These are phyloP conservation scores for Aechmea fasciata DNA, from an alignment of 176 grass and related monocot species.

Conservation along the genomic window DNA sequence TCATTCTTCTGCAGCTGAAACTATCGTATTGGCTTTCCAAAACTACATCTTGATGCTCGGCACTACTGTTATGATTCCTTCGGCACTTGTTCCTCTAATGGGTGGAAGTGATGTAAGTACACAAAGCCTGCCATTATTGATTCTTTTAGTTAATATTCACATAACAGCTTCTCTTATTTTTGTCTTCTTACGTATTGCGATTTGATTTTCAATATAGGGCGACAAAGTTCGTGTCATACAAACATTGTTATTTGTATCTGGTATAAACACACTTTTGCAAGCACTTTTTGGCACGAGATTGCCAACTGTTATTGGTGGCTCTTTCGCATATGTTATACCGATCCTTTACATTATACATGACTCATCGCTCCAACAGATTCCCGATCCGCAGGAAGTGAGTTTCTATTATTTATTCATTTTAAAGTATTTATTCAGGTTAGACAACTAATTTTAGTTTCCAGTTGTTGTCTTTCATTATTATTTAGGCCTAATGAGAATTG, in stretches of 20 bases:
- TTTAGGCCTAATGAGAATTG: background rate
- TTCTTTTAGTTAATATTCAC: background rate
- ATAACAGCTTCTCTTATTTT: conserved; percentile 5
- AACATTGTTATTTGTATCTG: conserved; percentile 46
- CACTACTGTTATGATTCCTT: conserved; percentile 41
- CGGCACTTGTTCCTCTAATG: conserved; percentile 35
- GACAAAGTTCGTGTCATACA: conserved; percentile 48
- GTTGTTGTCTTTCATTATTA: background rate
- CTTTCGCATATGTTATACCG: conserved; percentile 47
- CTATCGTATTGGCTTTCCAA: conserved; percentile 37
- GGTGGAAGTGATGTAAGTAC: conserved; percentile 34
- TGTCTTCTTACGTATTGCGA: background rate
- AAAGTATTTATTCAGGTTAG: background rate
- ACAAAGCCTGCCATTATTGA: background rate
- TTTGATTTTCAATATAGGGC: conserved; percentile 20
- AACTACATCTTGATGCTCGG: conserved; percentile 42
- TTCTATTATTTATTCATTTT: conserved; percentile 1
- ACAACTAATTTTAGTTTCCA: background rate
- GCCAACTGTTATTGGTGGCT: conserved; percentile 41
- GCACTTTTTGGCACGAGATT: conserved; percentile 49
- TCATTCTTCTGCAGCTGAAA: conserved; percentile 32
- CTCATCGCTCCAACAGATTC: conserved; percentile 35
- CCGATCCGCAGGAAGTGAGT: conserved; percentile 42
- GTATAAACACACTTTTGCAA: conserved; percentile 49
- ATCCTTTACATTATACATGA: conserved; percentile 49